Percentiles rank a stretch among this genome's conserved stretches.
These are phyloP conservation scores for Leishmania amazonensis DNA, from an alignment of 208 protist genomes.

Conservation along the genomic window DNA sequence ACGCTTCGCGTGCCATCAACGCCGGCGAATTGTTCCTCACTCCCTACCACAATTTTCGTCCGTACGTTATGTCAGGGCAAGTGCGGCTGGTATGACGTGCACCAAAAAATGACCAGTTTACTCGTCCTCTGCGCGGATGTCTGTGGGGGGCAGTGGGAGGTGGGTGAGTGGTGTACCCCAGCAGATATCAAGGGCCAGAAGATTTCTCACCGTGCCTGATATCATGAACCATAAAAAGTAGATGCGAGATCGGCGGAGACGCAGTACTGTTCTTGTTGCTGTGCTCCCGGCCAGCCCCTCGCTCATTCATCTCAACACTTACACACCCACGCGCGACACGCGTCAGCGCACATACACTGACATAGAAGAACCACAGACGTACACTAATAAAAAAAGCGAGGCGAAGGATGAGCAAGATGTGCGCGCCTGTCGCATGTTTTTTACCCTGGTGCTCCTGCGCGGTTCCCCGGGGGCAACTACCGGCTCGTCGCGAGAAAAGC, in stretches of 20 bases:
- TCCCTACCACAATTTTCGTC: conserved; percentile 71
- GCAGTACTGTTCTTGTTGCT: not conserved
- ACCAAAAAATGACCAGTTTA: too few relatives aligned
- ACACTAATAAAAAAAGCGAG: not conserved
- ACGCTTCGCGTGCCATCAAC: conserved; percentile 67
- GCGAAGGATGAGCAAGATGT: not conserved
- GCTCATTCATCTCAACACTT: not conserved
- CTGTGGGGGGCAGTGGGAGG: not conserved
- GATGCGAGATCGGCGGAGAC: not conserved
- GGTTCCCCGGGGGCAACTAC: not conserved
- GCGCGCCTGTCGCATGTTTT: not conserved
- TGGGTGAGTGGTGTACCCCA: not conserved
- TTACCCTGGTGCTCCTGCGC: not conserved
- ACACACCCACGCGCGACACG: not conserved
- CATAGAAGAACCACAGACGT: not conserved
- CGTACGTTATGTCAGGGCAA: conserved; percentile 70
- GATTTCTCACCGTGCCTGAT: not conserved
- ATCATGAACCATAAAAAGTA: too few relatives aligned
- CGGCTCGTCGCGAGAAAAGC: not conserved
- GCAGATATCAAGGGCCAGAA: not conserved
- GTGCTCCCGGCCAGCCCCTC: not conserved
- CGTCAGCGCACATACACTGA: not conserved
- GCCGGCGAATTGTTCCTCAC: conserved; percentile 85
- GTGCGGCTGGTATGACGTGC: conserved; percentile 59
- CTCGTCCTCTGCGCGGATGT: not conserved